Evolutionary conservation across 352 stramenopile species (phyloP), one percentile per base, ranked within the genome.

Genomic region (Globisporangium radiosum): DNA sequence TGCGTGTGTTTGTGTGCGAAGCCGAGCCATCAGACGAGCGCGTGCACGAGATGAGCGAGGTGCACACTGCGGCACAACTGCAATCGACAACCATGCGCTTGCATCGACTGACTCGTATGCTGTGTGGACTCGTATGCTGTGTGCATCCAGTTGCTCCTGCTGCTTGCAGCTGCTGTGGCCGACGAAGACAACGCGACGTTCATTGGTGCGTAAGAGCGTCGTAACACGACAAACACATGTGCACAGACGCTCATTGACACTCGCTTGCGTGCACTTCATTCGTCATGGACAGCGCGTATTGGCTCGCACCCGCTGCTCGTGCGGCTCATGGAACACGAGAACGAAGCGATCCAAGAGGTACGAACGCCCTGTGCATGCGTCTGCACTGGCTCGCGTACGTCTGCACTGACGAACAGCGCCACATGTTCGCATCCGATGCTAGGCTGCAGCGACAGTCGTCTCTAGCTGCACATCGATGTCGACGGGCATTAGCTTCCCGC

Each of bases 141-240:
- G 44, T 47, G 8, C 43, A 10, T 54, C 14, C 51, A 87, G 74
- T 36, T 73, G 8, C 59, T 87, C n/a, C 19, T 72, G 53, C 47
- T 83, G 10, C 71, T 92, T 8, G 75, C 85, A 7, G 67, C 78
- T 42, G 75, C 71, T 10, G 62, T 89, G n/a, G 62, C 74, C 11
- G 81, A 94, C 65, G 81, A 92, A 69, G 81, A 94, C 71, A 92
- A 94, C 63, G 76, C 82, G 39, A 89, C 77, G 7, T 90, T 86
- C 51, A 71, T 82, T 33, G 81, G 81, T 91, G 49, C 59, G 75
- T 63, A 48, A 4, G 3, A 19, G 13, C 40, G 5, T 52, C 17
- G 14, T 2, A 13, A 37, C 6, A 8, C 8, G 5, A 5, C 15
- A 3, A 4, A 10, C 9, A 5, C 5, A 37, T 38, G 39, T 40